These are phyloP conservation scores for Gossypium sturtianum DNA, from an alignment of 345 rosid genomes.

Conservation along the genomic window DNA sequence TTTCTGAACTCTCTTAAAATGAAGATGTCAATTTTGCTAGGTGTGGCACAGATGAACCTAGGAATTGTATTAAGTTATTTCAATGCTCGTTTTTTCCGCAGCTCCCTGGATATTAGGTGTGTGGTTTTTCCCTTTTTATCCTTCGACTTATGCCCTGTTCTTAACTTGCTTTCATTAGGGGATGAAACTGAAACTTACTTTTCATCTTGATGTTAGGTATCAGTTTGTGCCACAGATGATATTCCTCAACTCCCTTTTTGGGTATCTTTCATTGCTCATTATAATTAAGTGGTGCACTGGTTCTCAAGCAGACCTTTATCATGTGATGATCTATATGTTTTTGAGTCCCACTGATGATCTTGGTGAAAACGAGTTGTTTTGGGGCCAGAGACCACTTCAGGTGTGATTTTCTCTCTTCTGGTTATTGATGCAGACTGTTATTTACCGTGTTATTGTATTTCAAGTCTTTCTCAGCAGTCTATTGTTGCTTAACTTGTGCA, in stretches of 20 bases:
- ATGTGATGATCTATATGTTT: constrained; percentile 18
- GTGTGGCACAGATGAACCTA: constrained; percentile 86
- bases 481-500: constrained; percentile 38
- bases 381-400: constrained; percentile 97
- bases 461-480: constrained; percentile 9
- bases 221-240: neutral
- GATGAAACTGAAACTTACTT: neutral
- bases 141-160: neutral
- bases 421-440: constrained; percentile 8
- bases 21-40: constrained; percentile 96
- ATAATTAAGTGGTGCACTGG: neutral
- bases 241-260: neutral
- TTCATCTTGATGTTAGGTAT: neutral
- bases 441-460: constrained; percentile 14
- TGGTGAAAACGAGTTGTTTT: constrained; percentile 81
- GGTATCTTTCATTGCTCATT: neutral
- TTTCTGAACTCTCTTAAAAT: constrained; percentile 91
- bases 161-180: neutral
- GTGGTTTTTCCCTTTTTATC: neutral
- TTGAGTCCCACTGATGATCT: constrained; percentile 89
- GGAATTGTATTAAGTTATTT: constrained; percentile 86
- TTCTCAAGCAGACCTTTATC: neutral
- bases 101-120: constrained; percentile 82
- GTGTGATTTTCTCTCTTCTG: constrained; percentile 26
- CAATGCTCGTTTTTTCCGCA: constrained; percentile 68